phyloP scores from a whole-genome alignment of 306 rosid species.

The Quercus rubra region DNA sequence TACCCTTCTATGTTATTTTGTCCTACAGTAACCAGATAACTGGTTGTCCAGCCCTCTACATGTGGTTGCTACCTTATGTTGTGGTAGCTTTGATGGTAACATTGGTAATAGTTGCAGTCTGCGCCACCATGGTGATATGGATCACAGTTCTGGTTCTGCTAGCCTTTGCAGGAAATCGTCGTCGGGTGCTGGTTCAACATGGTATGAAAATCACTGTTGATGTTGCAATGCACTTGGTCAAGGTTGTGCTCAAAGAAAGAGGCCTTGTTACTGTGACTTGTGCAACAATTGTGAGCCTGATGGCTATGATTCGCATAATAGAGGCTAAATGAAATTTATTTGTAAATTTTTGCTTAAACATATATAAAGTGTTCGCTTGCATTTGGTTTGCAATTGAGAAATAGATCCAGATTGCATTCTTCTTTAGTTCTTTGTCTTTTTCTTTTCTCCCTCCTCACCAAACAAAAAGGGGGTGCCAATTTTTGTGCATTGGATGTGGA shows the following conservation, averaged over 20 bases:
- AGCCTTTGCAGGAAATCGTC: slow-evolving; percentile 51
- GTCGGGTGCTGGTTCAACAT: slow-evolving; percentile 43
- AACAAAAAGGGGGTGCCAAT: too few relatives aligned
- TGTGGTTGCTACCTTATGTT: background rate
- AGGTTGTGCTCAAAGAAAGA: slow-evolving; percentile 34
- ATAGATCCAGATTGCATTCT: background rate
- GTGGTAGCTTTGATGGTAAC: background rate
- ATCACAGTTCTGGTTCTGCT: slow-evolving; percentile 64
- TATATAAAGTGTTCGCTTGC: background rate
- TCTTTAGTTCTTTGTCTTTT: background rate
- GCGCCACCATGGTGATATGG: slow-evolving; percentile 60
- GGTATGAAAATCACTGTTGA: slow-evolving; percentile 52
- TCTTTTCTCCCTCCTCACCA: background rate
- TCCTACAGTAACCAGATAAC: background rate
- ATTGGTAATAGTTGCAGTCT: slow-evolving; percentile 26
- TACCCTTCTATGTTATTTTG: background rate
- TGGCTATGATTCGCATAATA: slow-evolving; percentile 30
- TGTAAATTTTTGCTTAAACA: background rate
- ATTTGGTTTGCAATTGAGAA: background rate
- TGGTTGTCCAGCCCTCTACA: slow-evolving; percentile 8
- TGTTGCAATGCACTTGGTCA: slow-evolving; percentile 40
- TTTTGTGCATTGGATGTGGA: too few relatives aligned
- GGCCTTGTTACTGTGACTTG: slow-evolving; percentile 46
- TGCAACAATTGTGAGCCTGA: slow-evolving; percentile 41
- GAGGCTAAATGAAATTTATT: background rate